These are phyloP conservation scores for Arthroderma sp. DNA, from an alignment of 2,329 filamentous ascomycete species.

Conservation along the genomic window DNA sequence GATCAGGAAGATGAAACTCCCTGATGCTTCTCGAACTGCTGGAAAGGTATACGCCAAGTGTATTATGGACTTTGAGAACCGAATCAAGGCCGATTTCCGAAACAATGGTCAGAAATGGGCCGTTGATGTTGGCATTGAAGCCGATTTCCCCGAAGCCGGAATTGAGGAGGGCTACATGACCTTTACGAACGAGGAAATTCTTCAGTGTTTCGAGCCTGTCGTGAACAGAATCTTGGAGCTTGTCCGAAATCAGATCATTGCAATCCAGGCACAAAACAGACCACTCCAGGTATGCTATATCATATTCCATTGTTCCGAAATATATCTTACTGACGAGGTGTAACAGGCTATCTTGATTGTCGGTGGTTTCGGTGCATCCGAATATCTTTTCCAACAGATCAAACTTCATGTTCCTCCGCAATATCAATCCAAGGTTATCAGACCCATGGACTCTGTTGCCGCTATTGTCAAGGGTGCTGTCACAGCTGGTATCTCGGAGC, in stretches of 20 bases:
- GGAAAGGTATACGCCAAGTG: constrained; percentile 97
- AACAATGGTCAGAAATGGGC: constrained; percentile 99
- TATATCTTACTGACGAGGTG: too few species aligned
- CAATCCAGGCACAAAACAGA: constrained; percentile 93
- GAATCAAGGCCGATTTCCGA: constrained; percentile 98
- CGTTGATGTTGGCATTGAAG: constrained; percentile 95
- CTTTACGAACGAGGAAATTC: constrained; percentile 96
- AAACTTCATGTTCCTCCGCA: constrained; percentile 96
- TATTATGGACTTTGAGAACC: constrained; percentile 99
- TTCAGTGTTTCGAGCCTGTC: constrained; percentile 97
- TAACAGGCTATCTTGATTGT: constrained; percentile 79
- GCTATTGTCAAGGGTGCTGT: constrained; percentile 98
- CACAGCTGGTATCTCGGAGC: constrained; percentile 92
- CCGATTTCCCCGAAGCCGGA: constrained; percentile 90
- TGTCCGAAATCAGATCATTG: constrained; percentile 95
- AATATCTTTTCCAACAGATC: constrained; percentile 99
- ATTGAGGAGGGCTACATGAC: constrained; percentile 99
- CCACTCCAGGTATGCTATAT: constrained; percentile 54
- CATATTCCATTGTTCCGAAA: too few species aligned
- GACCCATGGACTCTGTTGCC: constrained; percentile 96
- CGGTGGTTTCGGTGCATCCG: constrained; percentile 93
- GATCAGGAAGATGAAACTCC: constrained; percentile 98
- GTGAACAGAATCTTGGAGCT: constrained; percentile 94
- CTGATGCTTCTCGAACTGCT: constrained; percentile 92
- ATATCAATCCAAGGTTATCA: constrained; percentile 95